These are phyloP conservation scores for Rosa persica DNA, from an alignment of 306 rosid genomes.

Conservation along the genomic window DNA sequence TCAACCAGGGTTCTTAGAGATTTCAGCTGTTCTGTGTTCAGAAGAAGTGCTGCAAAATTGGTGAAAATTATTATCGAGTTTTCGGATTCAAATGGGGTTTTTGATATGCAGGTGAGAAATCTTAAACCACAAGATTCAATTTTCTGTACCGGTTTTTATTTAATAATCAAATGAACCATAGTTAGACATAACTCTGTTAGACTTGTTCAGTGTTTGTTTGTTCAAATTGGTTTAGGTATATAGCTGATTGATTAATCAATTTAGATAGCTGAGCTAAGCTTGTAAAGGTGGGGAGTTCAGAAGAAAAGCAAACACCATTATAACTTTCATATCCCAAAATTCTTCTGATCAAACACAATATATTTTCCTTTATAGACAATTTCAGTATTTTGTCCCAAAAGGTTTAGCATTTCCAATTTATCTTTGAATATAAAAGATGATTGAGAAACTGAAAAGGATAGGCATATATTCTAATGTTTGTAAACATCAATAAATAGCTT, in stretches of 20 bases:
- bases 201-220: background rate
- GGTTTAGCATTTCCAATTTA: too few relatives aligned
- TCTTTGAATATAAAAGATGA: too few relatives aligned
- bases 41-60: slow-evolving; percentile 49
- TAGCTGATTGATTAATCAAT: background rate
- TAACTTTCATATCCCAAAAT: too few relatives aligned
- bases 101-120: slow-evolving; percentile 63
- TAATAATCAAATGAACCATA: background rate
- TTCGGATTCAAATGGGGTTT: slow-evolving; percentile 32
- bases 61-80: slow-evolving; percentile 33
- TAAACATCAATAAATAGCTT: background rate
- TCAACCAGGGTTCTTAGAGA: slow-evolving; percentile 71
- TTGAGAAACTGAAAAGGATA: too few relatives aligned
- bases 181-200: background rate
- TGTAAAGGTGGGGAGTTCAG: too few relatives aligned
- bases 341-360: too few relatives aligned
- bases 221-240: background rate
- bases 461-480: background rate
- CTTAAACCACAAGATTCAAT: background rate
- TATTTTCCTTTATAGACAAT: too few relatives aligned
- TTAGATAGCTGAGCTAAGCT: background rate
- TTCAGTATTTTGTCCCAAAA: too few relatives aligned
- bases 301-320: too few relatives aligned
- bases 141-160: background rate
- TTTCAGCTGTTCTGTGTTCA: slow-evolving; percentile 51